phyloP scores from a whole-genome alignment of 306 rosid species.

The Elaeagnus macrophylla region DNA sequence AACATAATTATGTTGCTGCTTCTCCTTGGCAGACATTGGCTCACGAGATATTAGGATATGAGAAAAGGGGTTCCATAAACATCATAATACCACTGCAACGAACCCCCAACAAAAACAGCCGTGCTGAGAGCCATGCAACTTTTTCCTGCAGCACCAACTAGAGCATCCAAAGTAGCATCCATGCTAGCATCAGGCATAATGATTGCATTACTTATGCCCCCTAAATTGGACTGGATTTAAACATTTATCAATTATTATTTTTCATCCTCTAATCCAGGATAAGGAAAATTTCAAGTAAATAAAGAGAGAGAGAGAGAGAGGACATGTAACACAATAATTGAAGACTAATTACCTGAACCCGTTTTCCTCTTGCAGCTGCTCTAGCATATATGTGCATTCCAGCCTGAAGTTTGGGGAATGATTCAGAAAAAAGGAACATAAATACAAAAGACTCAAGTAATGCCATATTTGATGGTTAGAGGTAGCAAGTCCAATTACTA shows the following conservation, averaged over 20 bases:
- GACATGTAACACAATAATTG: background rate
- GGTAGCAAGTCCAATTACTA: background rate
- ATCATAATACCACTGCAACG: constrained; percentile 39
- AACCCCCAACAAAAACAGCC: constrained; percentile 63
- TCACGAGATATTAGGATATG: too few relatives aligned
- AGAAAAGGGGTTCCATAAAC: background rate
- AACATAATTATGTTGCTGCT: too few relatives aligned
- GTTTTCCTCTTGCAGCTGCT: constrained; percentile 61
- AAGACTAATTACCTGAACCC: constrained; percentile 47
- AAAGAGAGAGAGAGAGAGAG: constrained; percentile 5
- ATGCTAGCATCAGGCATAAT: constrained; percentile 68
- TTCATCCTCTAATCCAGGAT: constrained; percentile 8
- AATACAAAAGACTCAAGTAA: constrained; percentile 8
- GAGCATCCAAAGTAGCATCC: constrained; percentile 52
- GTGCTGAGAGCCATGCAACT: constrained; percentile 44
- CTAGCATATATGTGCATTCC: constrained; percentile 50
- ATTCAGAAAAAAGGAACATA: background rate
- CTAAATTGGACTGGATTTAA: constrained; percentile 40
- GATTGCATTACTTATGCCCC: constrained; percentile 51
- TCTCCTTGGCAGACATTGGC: background rate
- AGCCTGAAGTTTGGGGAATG: constrained; percentile 32
- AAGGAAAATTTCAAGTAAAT: background rate
- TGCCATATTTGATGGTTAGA: background rate
- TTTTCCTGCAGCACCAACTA: constrained; percentile 55
- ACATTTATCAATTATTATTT: constrained; percentile 14